These are phyloP conservation scores for Penicillium diatomitis DNA, from an alignment of 495 filamentous ascomycete species.

Conservation along the genomic window DNA sequence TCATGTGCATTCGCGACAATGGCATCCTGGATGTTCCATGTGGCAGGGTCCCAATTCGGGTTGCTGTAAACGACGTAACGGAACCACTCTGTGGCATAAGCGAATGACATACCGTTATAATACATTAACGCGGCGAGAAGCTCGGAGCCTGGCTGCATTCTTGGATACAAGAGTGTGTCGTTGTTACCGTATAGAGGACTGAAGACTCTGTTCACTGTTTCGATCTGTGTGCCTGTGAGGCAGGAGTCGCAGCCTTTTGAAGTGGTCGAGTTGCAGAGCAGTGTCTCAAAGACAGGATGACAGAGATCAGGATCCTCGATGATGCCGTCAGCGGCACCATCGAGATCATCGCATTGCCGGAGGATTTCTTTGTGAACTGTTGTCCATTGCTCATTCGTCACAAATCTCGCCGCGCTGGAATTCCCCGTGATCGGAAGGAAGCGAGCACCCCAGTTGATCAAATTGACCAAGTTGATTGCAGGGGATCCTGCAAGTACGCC, in stretches of 20 bases:
- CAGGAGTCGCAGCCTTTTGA: neutral
- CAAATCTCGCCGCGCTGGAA: neutral
- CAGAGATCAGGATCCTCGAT: neutral
- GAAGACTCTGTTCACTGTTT: neutral
- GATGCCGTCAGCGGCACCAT: neutral
- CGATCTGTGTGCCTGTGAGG: neutral
- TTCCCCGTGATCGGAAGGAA: neutral
- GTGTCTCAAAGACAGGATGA: neutral
- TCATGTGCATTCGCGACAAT: neutral
- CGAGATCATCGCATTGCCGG: neutral
- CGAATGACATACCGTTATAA: neutral
- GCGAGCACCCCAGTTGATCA: neutral
- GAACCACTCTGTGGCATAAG: neutral
- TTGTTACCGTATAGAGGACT: neutral
- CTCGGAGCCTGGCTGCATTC: conserved; percentile 1
- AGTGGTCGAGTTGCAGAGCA: neutral
- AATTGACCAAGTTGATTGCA: conserved; percentile 16
- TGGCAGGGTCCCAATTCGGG: neutral
- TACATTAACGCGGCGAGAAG: neutral
- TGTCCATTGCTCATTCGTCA: neutral
- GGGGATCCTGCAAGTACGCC: conserved; percentile 56
- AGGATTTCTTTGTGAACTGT: neutral
- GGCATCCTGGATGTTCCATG: neutral
- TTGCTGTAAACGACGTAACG: neutral
- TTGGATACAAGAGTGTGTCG: neutral